Percentiles rank a stretch among this genome's conserved stretches.
These are phyloP conservation scores for Schoenoplectus tabernaemontani DNA, from an alignment of 202 grass and related monocot species.

Conservation along the genomic window DNA sequence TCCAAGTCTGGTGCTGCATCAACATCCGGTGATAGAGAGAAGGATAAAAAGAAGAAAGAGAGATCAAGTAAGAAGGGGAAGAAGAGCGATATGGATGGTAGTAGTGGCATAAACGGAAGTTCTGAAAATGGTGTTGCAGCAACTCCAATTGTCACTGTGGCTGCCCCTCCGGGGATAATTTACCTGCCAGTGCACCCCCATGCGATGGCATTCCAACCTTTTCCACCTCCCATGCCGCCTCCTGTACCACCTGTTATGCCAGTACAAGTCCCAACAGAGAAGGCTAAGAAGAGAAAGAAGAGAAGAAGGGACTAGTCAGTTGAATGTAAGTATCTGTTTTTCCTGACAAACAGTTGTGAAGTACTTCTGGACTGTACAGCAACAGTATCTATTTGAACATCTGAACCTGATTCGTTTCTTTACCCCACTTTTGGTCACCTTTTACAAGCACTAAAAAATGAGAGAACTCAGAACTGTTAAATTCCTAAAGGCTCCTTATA, in stretches of 20 bases:
- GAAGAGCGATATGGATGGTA: background rate
- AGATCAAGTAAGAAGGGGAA: slow-evolving; percentile 13
- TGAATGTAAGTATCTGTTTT: slow-evolving; percentile 2
- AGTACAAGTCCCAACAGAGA: background rate
- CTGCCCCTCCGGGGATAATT: slow-evolving; percentile 16
- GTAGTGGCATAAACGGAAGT: slow-evolving; percentile 7
- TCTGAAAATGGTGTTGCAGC: background rate
- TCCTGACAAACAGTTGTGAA: background rate
- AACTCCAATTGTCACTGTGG: slow-evolving; percentile 1
- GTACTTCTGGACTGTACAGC: background rate
- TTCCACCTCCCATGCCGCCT: background rate
- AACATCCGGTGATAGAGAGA: background rate
- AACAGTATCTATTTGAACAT: background rate
- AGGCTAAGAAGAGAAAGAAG: slow-evolving; percentile 22
- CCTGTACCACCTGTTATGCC: slow-evolving; percentile 17
- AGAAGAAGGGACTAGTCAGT: slow-evolving; percentile 7
- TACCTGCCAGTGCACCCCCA: slow-evolving; percentile 15
- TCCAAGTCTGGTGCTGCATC: slow-evolving; percentile 1
- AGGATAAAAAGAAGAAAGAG: slow-evolving; percentile 15
- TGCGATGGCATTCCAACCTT: slow-evolving; percentile 8
- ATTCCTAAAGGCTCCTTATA: background rate
- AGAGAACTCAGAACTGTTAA: background rate
- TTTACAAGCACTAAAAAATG: background rate
- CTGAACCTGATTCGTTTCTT: background rate
- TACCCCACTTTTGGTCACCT: background rate